Conservation (phyloP, 345 rosid species). For the Clausena lansium region DNA sequence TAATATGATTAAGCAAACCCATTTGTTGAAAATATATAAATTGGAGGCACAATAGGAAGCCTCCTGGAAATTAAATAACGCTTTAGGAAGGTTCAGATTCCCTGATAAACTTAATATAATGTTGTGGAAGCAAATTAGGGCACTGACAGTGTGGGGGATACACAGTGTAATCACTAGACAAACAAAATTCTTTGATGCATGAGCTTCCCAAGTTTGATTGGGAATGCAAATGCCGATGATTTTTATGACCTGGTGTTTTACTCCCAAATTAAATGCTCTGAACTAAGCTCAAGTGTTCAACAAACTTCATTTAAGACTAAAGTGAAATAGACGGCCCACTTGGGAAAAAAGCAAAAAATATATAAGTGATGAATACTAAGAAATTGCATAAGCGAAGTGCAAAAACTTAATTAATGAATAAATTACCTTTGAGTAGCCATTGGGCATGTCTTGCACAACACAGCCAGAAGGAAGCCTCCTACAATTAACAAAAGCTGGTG, state of each 20-base stretch:
- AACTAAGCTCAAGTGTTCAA: constrained; percentile 23
- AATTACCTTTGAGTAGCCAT: constrained; percentile 89
- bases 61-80: constrained; percentile 41
- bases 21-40: constrained; percentile 46
- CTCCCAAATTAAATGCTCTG: constrained; percentile 23
- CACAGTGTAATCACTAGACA: constrained; percentile 45
- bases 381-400: neutral
- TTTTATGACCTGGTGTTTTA: constrained; percentile 22
- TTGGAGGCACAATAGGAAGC: constrained; percentile 49
- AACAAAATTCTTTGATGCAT: constrained; percentile 31
- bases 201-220: constrained; percentile 26
- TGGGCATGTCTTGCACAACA: constrained; percentile 94
- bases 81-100: constrained; percentile 52
- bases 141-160: constrained; percentile 30
- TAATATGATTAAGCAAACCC: constrained; percentile 35
- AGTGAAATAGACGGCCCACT: constrained; percentile 25
- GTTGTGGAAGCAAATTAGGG: constrained; percentile 19
- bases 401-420: no score
- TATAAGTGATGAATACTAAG: constrained; percentile 17
- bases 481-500: constrained; percentile 49
- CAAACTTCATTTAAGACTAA: constrained; percentile 33
- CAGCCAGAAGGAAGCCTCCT: constrained; percentile 98
- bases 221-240: constrained; percentile 29
- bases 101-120: constrained; percentile 11
- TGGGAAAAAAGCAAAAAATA: constrained; percentile 10